Evolutionary conservation across 2,329 filamentous ascomycete species (phyloP), one percentile per base, ranked within the genome.

Genomic region (Arthrinium phaeospermum): DNA sequence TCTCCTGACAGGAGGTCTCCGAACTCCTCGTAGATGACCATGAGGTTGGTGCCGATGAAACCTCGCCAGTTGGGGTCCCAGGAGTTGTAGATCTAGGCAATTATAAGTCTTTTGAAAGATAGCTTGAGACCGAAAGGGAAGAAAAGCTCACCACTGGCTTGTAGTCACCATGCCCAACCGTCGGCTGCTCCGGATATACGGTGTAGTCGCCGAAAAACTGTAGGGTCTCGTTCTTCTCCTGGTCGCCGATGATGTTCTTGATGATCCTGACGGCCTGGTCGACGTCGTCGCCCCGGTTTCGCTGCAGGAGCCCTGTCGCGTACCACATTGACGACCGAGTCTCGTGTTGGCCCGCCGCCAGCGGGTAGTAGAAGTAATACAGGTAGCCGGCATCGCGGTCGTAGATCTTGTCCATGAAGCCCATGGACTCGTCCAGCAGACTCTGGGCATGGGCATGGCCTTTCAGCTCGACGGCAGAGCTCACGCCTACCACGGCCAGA

Each of bases 21-120:
- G 64, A 86, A 88, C 72, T 88, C 86, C 76, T 88, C 86, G 6
- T 87, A 80, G 51, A 84, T 84, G 8, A 88, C 78, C 41, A 88
- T 84, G 47, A 88, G 83, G 0, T 85, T 83, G 0, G 85, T 88
- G 2, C 86, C 85, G 41, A 88, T 82, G 72, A 89, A 88, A 3
- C 86, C 87, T 73, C 87, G 80, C 86, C 86, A 88, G 72, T 88
- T 88, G 0, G 86, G 86, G 75, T 88, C 86, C 85, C 86, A 88
- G 1, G 83, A 83, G 71, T 84, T 82, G 74, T 88, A 86, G 24
- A 86, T 73, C 70, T 72, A 46, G 2, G 22, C 22, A 10, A 27
- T n/a, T 10, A 49, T 53, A 22, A 49, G 14, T 24, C 49, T 53
- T 51, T 34, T 19, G n/a, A 14, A 22, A 34, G 30, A 22, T 10